These are phyloP conservation scores for Fusarium brachygibbosum DNA, from an alignment of 2,329 filamentous ascomycete species.

Conservation along the genomic window DNA sequence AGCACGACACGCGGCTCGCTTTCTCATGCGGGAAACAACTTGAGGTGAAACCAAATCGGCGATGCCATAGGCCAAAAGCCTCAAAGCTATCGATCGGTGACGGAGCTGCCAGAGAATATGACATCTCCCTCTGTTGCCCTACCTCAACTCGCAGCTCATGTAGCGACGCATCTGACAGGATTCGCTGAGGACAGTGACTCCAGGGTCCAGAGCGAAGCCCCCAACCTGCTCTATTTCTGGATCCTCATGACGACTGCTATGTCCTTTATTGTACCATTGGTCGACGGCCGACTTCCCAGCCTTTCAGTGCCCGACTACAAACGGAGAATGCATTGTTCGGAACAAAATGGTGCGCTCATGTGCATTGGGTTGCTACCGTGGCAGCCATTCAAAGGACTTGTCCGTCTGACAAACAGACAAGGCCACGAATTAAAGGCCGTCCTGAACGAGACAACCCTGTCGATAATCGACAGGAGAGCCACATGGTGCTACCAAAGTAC, in stretches of 20 bases:
- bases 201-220: constrained; percentile 27
- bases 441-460: constrained; percentile 24
- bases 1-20: constrained; percentile 18
- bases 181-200: constrained; percentile 33
- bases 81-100: constrained; percentile 39
- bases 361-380: constrained; percentile 45
- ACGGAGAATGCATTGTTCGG: constrained; percentile 33
- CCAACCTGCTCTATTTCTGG: constrained; percentile 38
- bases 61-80: constrained; percentile 27
- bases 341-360: constrained; percentile 38
- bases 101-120: constrained; percentile 24
- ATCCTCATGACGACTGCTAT: constrained; percentile 14
- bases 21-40: constrained; percentile 17
- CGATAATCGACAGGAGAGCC: constrained; percentile 25
- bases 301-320: constrained; percentile 33
- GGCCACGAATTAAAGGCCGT: constrained; percentile 44
- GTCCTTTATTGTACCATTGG: constrained; percentile 37
- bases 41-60: constrained; percentile 31
- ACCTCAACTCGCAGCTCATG: constrained; percentile 26
- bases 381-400: constrained; percentile 41
- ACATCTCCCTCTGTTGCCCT: constrained; percentile 21
- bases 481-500: constrained; percentile 30
- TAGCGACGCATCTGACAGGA: constrained; percentile 27
- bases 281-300: constrained; percentile 17
- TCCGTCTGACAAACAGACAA: constrained; percentile 35